Evolutionary conservation across 805 yeast species (phyloP).

Genomic region (Candida dendrica): DNA sequence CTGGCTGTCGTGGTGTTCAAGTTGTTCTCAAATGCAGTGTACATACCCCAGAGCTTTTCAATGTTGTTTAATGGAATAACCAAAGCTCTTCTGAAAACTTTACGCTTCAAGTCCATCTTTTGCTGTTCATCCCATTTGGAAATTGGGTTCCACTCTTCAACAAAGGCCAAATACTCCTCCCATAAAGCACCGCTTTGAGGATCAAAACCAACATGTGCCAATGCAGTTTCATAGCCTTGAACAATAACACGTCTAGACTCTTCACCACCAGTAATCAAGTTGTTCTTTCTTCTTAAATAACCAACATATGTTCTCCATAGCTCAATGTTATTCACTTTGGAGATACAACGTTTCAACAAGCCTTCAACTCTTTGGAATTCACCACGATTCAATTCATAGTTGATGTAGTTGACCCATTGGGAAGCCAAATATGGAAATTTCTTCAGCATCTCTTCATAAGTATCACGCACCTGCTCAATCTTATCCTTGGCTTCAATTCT

Average conservation of each 20-base stretch:
- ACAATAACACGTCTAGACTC: conserved; percentile 66
- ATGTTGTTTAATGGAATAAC: conserved; percentile 70
- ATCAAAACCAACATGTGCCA: conserved; percentile 74
- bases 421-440: conserved; percentile 63
- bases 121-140: conserved; percentile 82
- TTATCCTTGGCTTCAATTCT: conserved; percentile 44
- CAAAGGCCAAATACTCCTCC: conserved; percentile 76
- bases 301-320: conserved; percentile 74
- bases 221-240: conserved; percentile 79
- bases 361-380: conserved; percentile 62
- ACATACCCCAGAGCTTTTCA: conserved; percentile 75
- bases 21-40: conserved; percentile 78
- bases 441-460: conserved; percentile 52
- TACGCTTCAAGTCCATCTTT: conserved; percentile 68
- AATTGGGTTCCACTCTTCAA: conserved; percentile 71
- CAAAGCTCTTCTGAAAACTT: conserved; percentile 61
- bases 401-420: conserved; percentile 71
- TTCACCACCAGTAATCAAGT: conserved; percentile 76
- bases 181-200: conserved; percentile 64
- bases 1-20: conserved; percentile 71
- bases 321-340: conserved; percentile 53
- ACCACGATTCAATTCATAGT: conserved; percentile 53
- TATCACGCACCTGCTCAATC: conserved; percentile 48
- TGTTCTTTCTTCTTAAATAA: conserved; percentile 62
- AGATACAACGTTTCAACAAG: conserved; percentile 57